Evolutionary conservation across 139 green algal species (phyloP).

Genomic region (Spirogloea muscicola): DNA sequence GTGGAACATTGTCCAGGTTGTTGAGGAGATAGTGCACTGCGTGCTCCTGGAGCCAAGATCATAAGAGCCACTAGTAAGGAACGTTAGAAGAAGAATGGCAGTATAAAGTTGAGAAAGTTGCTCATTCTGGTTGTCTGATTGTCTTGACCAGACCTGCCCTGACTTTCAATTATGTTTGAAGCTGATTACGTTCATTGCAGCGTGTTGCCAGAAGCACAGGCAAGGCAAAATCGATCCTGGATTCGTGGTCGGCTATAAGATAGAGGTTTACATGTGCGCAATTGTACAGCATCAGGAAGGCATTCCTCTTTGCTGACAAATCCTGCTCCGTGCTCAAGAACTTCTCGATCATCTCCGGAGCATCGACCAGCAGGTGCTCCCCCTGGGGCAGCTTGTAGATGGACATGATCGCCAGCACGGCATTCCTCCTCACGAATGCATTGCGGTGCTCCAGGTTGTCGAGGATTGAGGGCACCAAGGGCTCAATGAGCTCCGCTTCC

Average conservation of each 20-base stretch:
- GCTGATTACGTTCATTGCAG: no score
- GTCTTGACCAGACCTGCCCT: no score
- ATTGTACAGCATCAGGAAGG: constrained; percentile 85
- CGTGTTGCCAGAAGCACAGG: no score
- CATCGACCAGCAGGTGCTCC: constrained; percentile 85
- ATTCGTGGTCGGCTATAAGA: no score
- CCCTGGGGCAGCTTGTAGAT: constrained; percentile 92
- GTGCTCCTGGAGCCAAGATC: no score
- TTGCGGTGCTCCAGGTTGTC: constrained; percentile 95
- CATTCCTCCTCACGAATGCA: constrained; percentile 93
- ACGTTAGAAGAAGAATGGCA: no score
- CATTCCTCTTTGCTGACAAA: constrained; percentile 86
- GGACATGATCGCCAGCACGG: constrained; percentile 86
- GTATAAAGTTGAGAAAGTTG: no score
- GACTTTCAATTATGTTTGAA: no score
- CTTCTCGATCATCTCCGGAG: constrained; percentile 88
- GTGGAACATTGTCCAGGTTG: constrained; percentile 78
- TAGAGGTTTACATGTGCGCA: constrained; percentile 29
- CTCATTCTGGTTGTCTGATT: no score
- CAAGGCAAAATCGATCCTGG: no score
- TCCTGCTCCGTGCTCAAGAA: constrained; percentile 82
- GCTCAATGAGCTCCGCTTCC: constrained; percentile 97
- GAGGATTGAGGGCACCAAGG: constrained; percentile 87
- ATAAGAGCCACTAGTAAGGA: no score
- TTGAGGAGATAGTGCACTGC: constrained; percentile 83